phyloP scores from a whole-genome alignment of 2,329 filamentous ascomycete genomes.

The Penicillium digitatum region DNA sequence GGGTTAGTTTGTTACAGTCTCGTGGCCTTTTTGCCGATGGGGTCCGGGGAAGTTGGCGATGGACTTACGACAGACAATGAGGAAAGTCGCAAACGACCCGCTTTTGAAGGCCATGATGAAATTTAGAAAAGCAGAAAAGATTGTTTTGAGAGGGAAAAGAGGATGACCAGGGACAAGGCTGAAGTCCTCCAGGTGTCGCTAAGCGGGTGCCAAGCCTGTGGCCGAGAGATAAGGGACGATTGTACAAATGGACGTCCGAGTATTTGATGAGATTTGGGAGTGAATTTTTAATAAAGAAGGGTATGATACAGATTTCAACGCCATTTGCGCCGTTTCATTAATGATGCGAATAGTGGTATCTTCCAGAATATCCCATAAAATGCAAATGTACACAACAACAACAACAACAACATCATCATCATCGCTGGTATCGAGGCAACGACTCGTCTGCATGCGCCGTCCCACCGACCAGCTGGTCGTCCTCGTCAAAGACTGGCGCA shows the following conservation, averaged over 20 bases:
- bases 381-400: conserved; percentile 26
- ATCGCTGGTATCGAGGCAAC: conserved; percentile 46
- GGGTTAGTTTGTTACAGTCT: conserved; percentile 11
- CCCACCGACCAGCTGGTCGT: conserved; percentile 45
- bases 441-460: conserved; percentile 39
- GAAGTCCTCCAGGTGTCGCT: conserved; percentile 10
- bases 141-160: conserved; percentile 2
- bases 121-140: not conserved
- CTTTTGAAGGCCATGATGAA: conserved; percentile 36
- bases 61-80: conserved; percentile 87
- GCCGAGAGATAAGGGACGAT: not conserved
- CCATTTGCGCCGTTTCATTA: conserved; percentile 13
- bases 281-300: conserved; percentile 5
- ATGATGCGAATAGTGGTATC: conserved; percentile 34
- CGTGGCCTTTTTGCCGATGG: conserved; percentile 5
- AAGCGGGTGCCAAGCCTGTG: conserved; percentile 20
- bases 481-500: conserved; percentile 58
- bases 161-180: conserved; percentile 8
- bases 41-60: conserved; percentile 1
- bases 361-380: conserved; percentile 31
- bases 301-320: conserved; percentile 23
- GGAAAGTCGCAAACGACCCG: conserved; percentile 85
- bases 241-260: not conserved
- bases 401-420: no score
- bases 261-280: not conserved